These are phyloP conservation scores for Acanthochlamys bracteata DNA, from an alignment of 106 monocot species.

Conservation along the genomic window DNA sequence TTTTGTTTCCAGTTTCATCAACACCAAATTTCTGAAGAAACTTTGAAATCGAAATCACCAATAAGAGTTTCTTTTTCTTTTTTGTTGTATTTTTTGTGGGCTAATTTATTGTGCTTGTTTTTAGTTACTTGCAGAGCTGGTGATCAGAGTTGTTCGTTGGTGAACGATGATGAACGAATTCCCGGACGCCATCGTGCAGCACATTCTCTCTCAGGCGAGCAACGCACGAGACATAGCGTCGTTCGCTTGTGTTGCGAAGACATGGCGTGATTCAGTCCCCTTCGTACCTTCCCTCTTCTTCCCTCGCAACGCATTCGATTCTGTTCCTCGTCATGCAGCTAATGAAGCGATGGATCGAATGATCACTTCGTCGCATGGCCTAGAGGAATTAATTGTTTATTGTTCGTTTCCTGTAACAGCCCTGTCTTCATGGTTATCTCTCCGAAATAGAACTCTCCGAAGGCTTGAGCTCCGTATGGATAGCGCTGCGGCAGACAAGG, in stretches of 20 bases:
- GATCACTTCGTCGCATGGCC: slow-evolving; percentile 24
- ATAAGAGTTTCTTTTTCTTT: too few species aligned
- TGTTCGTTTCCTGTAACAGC: slow-evolving; percentile 58
- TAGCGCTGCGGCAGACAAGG: slow-evolving; percentile 18
- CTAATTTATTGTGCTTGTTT: too few species aligned
- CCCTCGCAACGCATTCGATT: slow-evolving; percentile 59
- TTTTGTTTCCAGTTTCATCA: too few species aligned
- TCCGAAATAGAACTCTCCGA: slow-evolving; percentile 32
- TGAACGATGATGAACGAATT: slow-evolving; percentile 47
- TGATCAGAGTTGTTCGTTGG: too few species aligned
- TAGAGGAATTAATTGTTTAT: slow-evolving; percentile 77
- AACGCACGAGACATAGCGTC: slow-evolving; percentile 68
- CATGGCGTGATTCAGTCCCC: slow-evolving; percentile 53
- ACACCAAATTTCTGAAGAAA: too few species aligned
- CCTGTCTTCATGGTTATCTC: slow-evolving; percentile 47
- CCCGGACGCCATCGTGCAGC: slow-evolving; percentile 74
- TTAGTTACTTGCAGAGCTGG: too few species aligned
- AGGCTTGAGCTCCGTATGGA: slow-evolving; percentile 84
- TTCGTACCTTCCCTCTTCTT: slow-evolving; percentile 77
- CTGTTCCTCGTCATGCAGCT: slow-evolving; percentile 3
- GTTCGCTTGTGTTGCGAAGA: slow-evolving; percentile 57
- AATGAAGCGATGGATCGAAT: slow-evolving; percentile 53
- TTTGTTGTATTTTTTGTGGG: too few species aligned
- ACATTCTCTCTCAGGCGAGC: slow-evolving; percentile 62
- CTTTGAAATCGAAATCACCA: too few species aligned